phyloP scores from a whole-genome alignment of 2,329 filamentous ascomycete species.

The Tolypocladium album region DNA sequence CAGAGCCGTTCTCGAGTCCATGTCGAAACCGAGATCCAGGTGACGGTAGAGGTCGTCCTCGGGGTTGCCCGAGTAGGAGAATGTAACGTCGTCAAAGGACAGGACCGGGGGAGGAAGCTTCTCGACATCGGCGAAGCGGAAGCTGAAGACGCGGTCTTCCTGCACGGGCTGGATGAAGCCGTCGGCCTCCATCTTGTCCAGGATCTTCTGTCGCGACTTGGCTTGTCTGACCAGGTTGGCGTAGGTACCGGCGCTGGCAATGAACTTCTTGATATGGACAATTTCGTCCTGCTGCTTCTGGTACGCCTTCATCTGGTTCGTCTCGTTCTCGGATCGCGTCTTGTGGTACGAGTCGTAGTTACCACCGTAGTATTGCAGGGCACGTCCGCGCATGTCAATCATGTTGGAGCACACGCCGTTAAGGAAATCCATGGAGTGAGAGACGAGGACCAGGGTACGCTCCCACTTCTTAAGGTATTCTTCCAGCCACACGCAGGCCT shows the following conservation, averaged over 20 bases:
- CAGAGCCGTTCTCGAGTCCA: slow-evolving; percentile 95
- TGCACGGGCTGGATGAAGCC: slow-evolving; percentile 91
- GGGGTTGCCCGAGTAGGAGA: slow-evolving; percentile 86
- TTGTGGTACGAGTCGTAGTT: slow-evolving; percentile 99
- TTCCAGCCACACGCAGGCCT: slow-evolving; percentile 99
- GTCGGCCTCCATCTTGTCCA: slow-evolving; percentile 99
- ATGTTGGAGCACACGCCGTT: slow-evolving; percentile 98
- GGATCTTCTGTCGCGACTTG: slow-evolving; percentile 98
- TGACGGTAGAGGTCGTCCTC: slow-evolving; percentile 94
- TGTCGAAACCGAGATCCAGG: slow-evolving; percentile 96
- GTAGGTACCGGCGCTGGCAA: slow-evolving; percentile 97
- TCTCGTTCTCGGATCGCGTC: slow-evolving; percentile 87
- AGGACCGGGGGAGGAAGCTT: slow-evolving; percentile 97
- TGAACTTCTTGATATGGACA: slow-evolving; percentile 99
- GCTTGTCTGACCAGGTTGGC: slow-evolving; percentile 98
- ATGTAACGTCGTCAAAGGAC: slow-evolving; percentile 93
- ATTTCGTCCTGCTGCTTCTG: slow-evolving; percentile 99
- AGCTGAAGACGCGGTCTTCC: slow-evolving; percentile 82
- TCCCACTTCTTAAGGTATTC: slow-evolving; percentile 99
- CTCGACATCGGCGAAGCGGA: slow-evolving; percentile 97
- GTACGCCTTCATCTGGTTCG: slow-evolving; percentile 98
- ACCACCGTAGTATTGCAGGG: slow-evolving; percentile 95
- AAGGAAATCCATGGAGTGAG: slow-evolving; percentile 97
- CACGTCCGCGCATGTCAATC: slow-evolving; percentile 91
- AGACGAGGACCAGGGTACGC: slow-evolving; percentile 89